These are phyloP conservation scores for Pestalotiopsis sp. DNA, from an alignment of 2,329 filamentous ascomycete species.

Conservation along the genomic window DNA sequence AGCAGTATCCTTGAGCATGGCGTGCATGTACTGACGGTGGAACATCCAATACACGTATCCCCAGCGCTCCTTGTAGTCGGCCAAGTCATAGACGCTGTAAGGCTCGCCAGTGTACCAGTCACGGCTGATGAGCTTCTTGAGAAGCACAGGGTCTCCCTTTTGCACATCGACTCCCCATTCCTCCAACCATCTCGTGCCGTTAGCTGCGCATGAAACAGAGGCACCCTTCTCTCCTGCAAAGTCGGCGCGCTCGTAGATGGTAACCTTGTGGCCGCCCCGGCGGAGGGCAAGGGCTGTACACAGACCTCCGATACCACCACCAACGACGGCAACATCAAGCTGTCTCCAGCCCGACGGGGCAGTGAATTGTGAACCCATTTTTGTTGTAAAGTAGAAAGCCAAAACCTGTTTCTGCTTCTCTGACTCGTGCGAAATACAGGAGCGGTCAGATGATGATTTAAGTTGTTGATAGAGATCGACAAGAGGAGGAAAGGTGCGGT, in stretches of 20 bases:
- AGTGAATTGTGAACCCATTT: slow-evolving; percentile 5
- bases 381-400: neutral
- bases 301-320: slow-evolving; percentile 39
- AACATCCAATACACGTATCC: slow-evolving; percentile 68
- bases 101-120: slow-evolving; percentile 72
- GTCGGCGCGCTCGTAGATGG: slow-evolving; percentile 68
- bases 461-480: neutral
- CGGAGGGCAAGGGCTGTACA: slow-evolving; percentile 48
- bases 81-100: slow-evolving; percentile 64
- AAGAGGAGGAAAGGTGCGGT: slow-evolving; percentile 2
- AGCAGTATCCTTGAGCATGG: slow-evolving; percentile 42
- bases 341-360: slow-evolving; percentile 7
- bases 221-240: slow-evolving; percentile 71
- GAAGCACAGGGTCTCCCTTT: slow-evolving; percentile 66
- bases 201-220: slow-evolving; percentile 69
- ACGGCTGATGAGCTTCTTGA: slow-evolving; percentile 68
- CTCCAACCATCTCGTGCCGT: slow-evolving; percentile 70
- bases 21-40: slow-evolving; percentile 55
- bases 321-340: slow-evolving; percentile 5
- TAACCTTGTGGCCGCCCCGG: slow-evolving; percentile 50
- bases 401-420: neutral
- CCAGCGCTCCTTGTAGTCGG: slow-evolving; percentile 67
- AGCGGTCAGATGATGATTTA: neutral
- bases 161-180: slow-evolving; percentile 68
- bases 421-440: neutral